These are phyloP conservation scores for Extremus antarcticus DNA, from an alignment of 495 filamentous ascomycete genomes.

Conservation along the genomic window DNA sequence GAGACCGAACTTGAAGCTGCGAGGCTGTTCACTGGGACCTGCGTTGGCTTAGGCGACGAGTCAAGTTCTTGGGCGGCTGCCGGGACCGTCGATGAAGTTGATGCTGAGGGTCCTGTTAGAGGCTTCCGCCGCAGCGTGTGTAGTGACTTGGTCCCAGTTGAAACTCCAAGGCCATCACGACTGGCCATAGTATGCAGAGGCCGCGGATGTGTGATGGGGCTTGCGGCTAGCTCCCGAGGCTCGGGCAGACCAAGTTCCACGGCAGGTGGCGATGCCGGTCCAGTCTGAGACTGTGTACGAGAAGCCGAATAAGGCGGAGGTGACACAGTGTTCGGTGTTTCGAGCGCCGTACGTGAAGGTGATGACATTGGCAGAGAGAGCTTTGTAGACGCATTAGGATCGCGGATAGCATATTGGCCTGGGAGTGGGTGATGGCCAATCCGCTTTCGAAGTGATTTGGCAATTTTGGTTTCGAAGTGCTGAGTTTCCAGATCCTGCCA, in stretches of 20 bases:
- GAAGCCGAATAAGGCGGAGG: conserved; percentile 4
- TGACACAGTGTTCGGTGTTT: not conserved
- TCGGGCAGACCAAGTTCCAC: not conserved
- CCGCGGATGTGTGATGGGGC: not conserved
- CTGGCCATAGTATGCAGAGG: not conserved
- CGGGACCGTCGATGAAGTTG: not conserved
- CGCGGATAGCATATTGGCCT: not conserved
- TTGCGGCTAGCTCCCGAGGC: not conserved
- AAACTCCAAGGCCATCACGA: not conserved
- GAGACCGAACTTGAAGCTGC: not conserved
- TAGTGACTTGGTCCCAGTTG: not conserved
- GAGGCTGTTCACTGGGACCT: not conserved
- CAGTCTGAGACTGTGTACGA: not conserved
- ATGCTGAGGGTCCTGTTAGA: not conserved
- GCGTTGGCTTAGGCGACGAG: not conserved
- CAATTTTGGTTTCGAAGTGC: conserved; percentile 1
- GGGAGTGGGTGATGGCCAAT: conserved; percentile 8
- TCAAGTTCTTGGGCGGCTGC: not conserved
- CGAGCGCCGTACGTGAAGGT: not conserved
- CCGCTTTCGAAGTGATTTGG: conserved; percentile 2
- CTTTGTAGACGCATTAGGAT: not conserved
- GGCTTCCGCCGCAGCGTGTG: not conserved
- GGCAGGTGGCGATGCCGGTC: not conserved
- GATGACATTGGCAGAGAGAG: not conserved
- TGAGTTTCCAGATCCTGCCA: conserved; percentile 4